These are phyloP conservation scores for Plantago major DNA, from an alignment of 257 asterid genomes.

Conservation along the genomic window DNA sequence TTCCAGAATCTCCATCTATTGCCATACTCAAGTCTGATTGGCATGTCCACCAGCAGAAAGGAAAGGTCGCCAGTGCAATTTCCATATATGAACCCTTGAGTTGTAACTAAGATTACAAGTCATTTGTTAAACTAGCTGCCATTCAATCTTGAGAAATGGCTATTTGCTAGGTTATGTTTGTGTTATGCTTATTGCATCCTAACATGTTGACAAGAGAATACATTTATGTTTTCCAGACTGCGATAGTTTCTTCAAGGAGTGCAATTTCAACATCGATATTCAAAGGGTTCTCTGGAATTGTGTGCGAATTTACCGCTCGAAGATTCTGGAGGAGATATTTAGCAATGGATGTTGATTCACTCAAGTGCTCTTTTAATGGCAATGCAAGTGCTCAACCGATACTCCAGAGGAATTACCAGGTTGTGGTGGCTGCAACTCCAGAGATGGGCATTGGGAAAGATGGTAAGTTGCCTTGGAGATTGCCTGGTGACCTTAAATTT, in stretches of 20 bases:
- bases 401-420: conserved; percentile 64
- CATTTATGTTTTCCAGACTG: conserved; percentile 37
- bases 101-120: neutral
- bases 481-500: conserved; percentile 84
- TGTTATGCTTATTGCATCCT: neutral
- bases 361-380: conserved; percentile 34
- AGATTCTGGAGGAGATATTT: conserved; percentile 29
- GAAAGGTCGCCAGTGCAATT: conserved; percentile 37
- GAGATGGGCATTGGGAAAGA: conserved; percentile 93
- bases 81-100: too few relatives aligned
- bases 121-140: neutral
- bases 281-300: conserved; percentile 19
- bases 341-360: conserved; percentile 47
- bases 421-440: conserved; percentile 88
- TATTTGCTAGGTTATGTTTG: neutral
- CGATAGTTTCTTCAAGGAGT: conserved; percentile 21
- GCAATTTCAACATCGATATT: conserved; percentile 19
- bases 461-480: conserved; percentile 82
- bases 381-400: conserved; percentile 23
- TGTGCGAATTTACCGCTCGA: conserved; percentile 14
- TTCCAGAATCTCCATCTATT: too few relatives aligned
- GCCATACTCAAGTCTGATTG: conserved; percentile 16
- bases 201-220: conserved; percentile 13
- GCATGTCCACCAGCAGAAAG: conserved; percentile 32
- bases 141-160: neutral